These are phyloP conservation scores for Dimargaris cristalligena DNA, from an alignment of 192 early-diverging fungal genomes.

Conservation along the genomic window DNA sequence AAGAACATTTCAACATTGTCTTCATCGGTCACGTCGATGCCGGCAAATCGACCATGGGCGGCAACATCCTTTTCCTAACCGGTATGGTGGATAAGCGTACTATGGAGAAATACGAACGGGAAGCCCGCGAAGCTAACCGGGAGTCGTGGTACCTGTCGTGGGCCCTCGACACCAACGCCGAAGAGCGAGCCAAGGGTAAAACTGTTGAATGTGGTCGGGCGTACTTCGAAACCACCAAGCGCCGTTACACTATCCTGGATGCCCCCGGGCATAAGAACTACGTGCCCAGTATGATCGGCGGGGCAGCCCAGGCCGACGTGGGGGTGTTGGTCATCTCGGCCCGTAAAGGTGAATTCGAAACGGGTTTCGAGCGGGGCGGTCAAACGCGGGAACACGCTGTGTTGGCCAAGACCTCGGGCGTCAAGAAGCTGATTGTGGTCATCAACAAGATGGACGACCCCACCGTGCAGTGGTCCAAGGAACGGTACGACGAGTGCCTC, in stretches of 20 bases:
- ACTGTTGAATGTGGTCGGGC: constrained; percentile 97
- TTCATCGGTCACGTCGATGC: constrained; percentile 98
- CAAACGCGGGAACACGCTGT: constrained; percentile 98
- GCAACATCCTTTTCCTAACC: constrained; percentile 86
- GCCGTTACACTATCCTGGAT: constrained; percentile 93
- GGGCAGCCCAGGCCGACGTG: constrained; percentile 92
- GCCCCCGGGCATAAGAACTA: constrained; percentile 98
- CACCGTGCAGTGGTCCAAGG: constrained; percentile 87
- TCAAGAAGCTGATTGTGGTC: constrained; percentile 80
- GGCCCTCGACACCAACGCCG: constrained; percentile 92
- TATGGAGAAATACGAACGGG: constrained; percentile 97
- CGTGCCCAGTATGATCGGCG: constrained; percentile 94
- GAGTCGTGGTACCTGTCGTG: constrained; percentile 98
- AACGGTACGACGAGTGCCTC: constrained; percentile 79
- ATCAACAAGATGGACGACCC: constrained; percentile 99
- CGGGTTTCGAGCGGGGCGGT: constrained; percentile 97
- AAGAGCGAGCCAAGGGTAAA: constrained; percentile 98
- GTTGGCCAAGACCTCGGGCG: constrained; percentile 91
- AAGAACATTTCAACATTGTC: constrained; percentile 93
- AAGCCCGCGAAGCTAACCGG: constrained; percentile 91
- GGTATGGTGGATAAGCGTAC: constrained; percentile 99
- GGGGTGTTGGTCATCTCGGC: constrained; percentile 93
- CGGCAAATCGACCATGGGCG: constrained; percentile 97
- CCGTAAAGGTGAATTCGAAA: constrained; percentile 98
- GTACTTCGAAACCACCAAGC: constrained; percentile 89